Percentiles rank a stretch among this genome's conserved stretches.
Conservation (phyloP, 306 rosid genomes). For the Trifolium repens region DNA sequence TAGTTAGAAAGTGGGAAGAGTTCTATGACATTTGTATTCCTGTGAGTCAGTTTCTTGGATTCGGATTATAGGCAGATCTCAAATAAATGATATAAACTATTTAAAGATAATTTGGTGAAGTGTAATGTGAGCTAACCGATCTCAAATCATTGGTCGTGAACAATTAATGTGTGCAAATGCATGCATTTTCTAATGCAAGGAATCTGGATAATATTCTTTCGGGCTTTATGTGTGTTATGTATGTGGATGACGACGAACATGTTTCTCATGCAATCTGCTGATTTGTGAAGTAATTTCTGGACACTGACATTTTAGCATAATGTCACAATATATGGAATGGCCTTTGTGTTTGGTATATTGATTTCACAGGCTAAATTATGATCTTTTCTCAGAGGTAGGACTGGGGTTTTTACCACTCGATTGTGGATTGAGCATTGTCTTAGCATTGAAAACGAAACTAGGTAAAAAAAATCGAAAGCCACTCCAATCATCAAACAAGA, state of each 20-base stretch:
- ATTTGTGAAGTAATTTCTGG: background rate
- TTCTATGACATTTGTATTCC: background rate
- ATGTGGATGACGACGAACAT: background rate
- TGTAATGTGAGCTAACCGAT: too few relatives aligned
- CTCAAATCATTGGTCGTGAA: too few relatives aligned
- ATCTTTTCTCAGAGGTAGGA: background rate
- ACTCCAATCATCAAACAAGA: background rate
- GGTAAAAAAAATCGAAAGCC: too few relatives aligned
- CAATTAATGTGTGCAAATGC: too few relatives aligned
- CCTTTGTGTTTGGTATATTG: background rate
- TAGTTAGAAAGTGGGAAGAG: background rate
- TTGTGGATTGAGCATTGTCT: conserved; percentile 1
- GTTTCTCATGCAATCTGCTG: background rate
- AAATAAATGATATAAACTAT: too few relatives aligned
- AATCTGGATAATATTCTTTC: background rate
- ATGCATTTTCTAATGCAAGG: too few relatives aligned
- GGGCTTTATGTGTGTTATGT: background rate
- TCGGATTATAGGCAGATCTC: too few relatives aligned
- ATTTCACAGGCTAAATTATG: background rate
- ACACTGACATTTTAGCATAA: background rate
- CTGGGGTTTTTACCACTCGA: background rate
- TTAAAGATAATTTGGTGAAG: too few relatives aligned
- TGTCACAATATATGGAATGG: background rate
- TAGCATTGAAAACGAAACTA: too few relatives aligned
- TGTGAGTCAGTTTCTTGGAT: too few relatives aligned